Evolutionary conservation across 495 filamentous ascomycete genomes (phyloP).

Genomic region (Aspergillus mulundensis): DNA sequence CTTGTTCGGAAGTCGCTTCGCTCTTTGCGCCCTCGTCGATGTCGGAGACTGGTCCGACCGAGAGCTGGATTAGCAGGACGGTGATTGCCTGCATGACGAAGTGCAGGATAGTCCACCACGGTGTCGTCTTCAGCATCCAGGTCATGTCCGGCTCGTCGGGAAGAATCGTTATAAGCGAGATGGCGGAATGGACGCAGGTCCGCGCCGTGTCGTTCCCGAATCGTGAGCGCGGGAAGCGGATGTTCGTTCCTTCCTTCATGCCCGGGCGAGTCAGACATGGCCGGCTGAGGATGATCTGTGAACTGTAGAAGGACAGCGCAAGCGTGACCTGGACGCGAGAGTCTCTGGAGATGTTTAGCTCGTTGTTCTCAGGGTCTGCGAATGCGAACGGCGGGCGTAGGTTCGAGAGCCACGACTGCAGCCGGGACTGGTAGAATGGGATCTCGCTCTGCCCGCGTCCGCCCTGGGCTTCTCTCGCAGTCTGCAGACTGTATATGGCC

Average conservation of each 20-base stretch:
- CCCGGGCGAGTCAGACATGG: conserved; percentile 48
- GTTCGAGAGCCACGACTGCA: conserved; percentile 20
- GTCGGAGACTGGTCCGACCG: conserved; percentile 34
- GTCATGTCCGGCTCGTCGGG: conserved; percentile 29
- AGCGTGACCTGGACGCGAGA: conserved; percentile 24
- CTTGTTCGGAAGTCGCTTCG: too few relatives aligned
- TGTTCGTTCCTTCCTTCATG: background rate
- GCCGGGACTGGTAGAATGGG: conserved; percentile 18
- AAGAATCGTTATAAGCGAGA: conserved; percentile 44
- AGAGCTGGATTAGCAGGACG: conserved; percentile 53
- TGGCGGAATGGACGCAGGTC: conserved; percentile 48
- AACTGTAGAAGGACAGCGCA: conserved; percentile 52
- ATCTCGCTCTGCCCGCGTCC: background rate
- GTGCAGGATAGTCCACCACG: conserved; percentile 61
- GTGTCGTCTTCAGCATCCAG: conserved; percentile 43
- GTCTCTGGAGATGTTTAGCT: conserved; percentile 29
- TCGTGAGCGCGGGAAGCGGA: conserved; percentile 6
- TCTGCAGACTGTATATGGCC: conserved; percentile 17
- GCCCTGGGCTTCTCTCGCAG: background rate
- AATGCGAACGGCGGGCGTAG: conserved; percentile 30
- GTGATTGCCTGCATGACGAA: conserved; percentile 55
- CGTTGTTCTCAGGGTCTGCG: background rate
- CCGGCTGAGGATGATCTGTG: conserved; percentile 52
- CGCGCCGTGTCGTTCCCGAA: conserved; percentile 47
- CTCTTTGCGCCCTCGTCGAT: background rate